Conservation (phyloP, 495 filamentous ascomycete genomes). For the Lasiosphaeriaceae sp. region DNA sequence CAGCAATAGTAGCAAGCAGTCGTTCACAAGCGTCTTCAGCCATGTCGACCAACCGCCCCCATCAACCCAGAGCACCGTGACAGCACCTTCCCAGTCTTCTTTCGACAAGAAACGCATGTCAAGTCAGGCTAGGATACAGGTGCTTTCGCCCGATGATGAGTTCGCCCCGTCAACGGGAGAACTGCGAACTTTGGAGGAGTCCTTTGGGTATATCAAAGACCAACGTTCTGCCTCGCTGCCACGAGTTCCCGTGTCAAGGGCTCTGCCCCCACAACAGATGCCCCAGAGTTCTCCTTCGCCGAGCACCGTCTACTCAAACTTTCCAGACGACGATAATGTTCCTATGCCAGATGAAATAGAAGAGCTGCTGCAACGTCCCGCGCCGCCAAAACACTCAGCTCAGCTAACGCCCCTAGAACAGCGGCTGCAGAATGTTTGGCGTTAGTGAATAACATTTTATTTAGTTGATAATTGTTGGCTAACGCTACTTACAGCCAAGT, state of each 20-base stretch:
- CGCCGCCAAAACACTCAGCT: background rate
- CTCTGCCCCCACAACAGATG: background rate
- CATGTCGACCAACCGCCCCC: background rate
- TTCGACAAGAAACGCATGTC: too few species aligned
- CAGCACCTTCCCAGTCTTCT: background rate
- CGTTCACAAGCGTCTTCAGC: slow-evolving; percentile 24
- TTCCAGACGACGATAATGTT: background rate
- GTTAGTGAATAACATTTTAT: slow-evolving; percentile 10
- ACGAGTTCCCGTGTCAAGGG: too few species aligned
- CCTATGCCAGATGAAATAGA: background rate
- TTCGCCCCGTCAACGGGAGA: too few species aligned
- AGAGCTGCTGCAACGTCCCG: background rate
- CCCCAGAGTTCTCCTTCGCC: background rate
- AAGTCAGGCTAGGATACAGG: too few species aligned
- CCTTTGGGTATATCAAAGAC: too few species aligned
- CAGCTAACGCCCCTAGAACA: background rate
- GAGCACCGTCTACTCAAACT: background rate
- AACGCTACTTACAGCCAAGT: slow-evolving; percentile 25
- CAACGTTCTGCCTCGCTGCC: too few species aligned
- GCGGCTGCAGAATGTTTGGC: slow-evolving; percentile 28
- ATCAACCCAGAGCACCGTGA: slow-evolving; percentile 29
- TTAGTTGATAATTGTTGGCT: background rate
- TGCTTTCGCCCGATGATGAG: too few species aligned
- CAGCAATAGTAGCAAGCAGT: slow-evolving; percentile 6
- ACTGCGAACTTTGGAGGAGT: too few species aligned